phyloP scores from a whole-genome alignment of 768 basidiomycete genomes.

The Tulasnella sp. region DNA sequence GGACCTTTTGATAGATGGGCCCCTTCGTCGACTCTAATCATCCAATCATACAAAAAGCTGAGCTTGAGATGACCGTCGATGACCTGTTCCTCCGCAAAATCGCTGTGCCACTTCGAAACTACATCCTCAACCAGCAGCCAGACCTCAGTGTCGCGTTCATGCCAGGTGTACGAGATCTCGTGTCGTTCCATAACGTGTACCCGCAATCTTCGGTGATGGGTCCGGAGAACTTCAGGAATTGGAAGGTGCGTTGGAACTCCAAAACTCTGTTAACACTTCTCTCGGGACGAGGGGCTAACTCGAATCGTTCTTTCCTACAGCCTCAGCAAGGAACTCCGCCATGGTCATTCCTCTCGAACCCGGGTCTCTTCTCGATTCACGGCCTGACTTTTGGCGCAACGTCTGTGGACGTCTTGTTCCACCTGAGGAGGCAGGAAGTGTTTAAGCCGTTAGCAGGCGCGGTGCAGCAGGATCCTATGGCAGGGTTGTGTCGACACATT shows the following conservation, averaged over 20 bases:
- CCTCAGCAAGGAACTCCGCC: constrained; percentile 1
- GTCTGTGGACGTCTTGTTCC: constrained; percentile 89
- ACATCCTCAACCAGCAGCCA: constrained; percentile 51
- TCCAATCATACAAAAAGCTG: constrained; percentile 72
- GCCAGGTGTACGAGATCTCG: constrained; percentile 80
- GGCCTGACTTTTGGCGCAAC: constrained; percentile 75
- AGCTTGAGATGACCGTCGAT: constrained; percentile 63
- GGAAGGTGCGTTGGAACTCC: constrained; percentile 7
- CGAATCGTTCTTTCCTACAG: not conserved
- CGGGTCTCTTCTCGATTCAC: constrained; percentile 82
- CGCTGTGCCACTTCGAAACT: constrained; percentile 55
- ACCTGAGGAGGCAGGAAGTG: constrained; percentile 83
- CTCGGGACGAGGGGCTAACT: not conserved
- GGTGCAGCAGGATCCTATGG: constrained; percentile 69
- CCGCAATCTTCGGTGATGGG: constrained; percentile 62
- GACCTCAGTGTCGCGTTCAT: constrained; percentile 75
- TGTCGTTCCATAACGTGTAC: constrained; percentile 78
- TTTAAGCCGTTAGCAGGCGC: constrained; percentile 66
- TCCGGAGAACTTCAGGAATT: constrained; percentile 23
- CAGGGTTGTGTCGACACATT: constrained; percentile 74
- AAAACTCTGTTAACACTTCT: not conserved
- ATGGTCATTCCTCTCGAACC: constrained; percentile 72
- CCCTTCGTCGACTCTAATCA: constrained; percentile 87
- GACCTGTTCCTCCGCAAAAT: constrained; percentile 73
- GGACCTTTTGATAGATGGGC: constrained; percentile 63